Evolutionary conservation across 2,329 filamentous ascomycete species (phyloP), one percentile per base, ranked within the genome.

Genomic region (Venturia effusa): DNA sequence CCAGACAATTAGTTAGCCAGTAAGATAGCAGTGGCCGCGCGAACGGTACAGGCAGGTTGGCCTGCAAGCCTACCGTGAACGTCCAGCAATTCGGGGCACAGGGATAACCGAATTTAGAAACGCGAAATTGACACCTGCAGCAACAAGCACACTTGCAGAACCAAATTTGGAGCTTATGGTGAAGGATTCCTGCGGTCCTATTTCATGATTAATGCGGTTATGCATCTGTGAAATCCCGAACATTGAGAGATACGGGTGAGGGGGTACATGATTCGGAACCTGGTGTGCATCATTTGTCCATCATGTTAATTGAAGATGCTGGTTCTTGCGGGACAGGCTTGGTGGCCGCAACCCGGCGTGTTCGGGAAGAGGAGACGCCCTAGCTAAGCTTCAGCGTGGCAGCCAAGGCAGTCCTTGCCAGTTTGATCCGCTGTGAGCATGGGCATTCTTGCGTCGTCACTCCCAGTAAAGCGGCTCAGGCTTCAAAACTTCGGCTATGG

Each of bases 31-130:
- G 48, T 27, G 24, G 48, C 19, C 48, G 48, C 48, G 48, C 48
- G 27, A 55, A 55, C 48, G 24, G 48, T 55, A 27, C 27, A 55
- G 48, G 48, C 48, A 22, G 32, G 13, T n/a, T 55, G 17, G 19
- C 13, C 48, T 55, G 48, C 48, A 55, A 55, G 48, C 48, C 48
- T 55, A 8, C 48, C 48, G 48, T 32, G n/a, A 48, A 27, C 32
- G 27, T 55, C 48, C 48, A 55, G 48, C 48, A 55, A 55, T 55
- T 55, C 32, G 48, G 48, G 48, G 48, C 48, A 55, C 48, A 55
- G 48, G 48, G 48, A 55, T 55, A 4, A 22, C 45, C 48, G 48
- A 55, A 32, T 32, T 55, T 55, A 34, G 48, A 55, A 32, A 55
- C 24, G 48, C 30, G 13, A 55, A 32, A 55, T 55, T 55, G 24